Evolutionary conservation across 2,329 filamentous ascomycete species (phyloP).

Genomic region (Colletotrichum sidae): DNA sequence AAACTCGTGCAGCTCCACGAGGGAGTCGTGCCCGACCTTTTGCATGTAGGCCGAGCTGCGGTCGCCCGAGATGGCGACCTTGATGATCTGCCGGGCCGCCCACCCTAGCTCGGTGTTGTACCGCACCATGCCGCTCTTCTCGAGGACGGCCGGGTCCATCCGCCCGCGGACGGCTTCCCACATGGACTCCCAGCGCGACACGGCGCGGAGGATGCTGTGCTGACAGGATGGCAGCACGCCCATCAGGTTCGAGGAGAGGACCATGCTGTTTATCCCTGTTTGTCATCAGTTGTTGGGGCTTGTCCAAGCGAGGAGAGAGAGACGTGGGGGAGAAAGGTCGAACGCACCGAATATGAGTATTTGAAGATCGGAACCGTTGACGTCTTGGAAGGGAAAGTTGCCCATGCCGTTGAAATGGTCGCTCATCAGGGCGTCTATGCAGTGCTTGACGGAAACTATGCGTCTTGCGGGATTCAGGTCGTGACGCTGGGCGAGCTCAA

Average conservation of each 20-base stretch:
- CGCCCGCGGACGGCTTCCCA: constrained; percentile 30
- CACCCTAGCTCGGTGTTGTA: constrained; percentile 37
- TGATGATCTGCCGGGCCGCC: constrained; percentile 22
- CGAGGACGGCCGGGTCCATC: constrained; percentile 2
- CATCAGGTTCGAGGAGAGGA: constrained; percentile 36
- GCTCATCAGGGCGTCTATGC: constrained; percentile 39
- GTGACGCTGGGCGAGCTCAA: constrained; percentile 2
- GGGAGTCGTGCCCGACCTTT: constrained; percentile 30
- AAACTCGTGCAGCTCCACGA: constrained; percentile 30
- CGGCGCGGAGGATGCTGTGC: constrained; percentile 33
- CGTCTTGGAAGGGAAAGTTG: constrained; percentile 27
- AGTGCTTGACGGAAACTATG: constrained; percentile 33
- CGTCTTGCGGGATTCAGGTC: constrained; percentile 7
- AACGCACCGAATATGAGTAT: constrained; percentile 32
- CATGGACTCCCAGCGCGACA: constrained; percentile 40
- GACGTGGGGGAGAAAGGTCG: fast-evolving
- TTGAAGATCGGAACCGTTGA: constrained; percentile 30
- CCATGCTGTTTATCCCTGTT: constrained; percentile 32
- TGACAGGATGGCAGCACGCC: constrained; percentile 30
- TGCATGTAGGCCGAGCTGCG: constrained; percentile 32
- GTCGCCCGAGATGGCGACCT: constrained; percentile 29
- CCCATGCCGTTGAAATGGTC: constrained; percentile 36
- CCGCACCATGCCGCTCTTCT: constrained; percentile 20
- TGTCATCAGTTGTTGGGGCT: neutral
- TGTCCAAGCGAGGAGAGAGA: no score